Base-by-base conservation (phyloP, 2,329 filamentous ascomycete species). In the Trichoderma simmonsii region DNA sequence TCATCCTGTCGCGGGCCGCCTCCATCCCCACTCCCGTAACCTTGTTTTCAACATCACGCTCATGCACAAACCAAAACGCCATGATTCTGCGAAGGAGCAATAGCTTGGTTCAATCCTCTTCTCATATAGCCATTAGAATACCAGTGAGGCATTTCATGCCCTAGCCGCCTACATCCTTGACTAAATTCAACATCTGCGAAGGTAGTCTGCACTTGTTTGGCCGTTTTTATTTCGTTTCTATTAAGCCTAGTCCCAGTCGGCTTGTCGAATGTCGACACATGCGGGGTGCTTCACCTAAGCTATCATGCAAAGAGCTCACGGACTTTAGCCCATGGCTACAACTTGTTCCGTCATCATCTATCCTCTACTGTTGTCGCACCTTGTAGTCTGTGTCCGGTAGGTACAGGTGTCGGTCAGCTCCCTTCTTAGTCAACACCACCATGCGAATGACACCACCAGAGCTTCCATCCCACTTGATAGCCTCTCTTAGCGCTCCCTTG, bases 391-490 rank as follows among this genome's bases (percentile, higher is more conserved):
- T 93, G 85, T 99, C 95, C 57, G 96, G 96, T 79, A 99, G 88
- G 83, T 98, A 99, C 81, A 99, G 84, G 86, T 98, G 96, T 84
- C 96, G 90, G 83, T 96, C 91, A 7, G 95, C 95, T 43, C 96
- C 96, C 80, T 92, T 90, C 78, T 90, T 91, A 74, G 95, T 99
- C 83, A 99, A 85, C 73, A 99, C 96, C 74, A 98, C 95, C 93
- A 99, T 94, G 77, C 96, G 91, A 79, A 99, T 99, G 73, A 99
- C 96, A 85, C 96, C 96, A 76, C 96, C 96, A 3, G 96, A 98
- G 86, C 95, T 98, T 75, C 96, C 96, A 81, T 99, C 96, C 96
- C 96, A 99, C 85, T 97, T 97, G 88, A 99, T 98, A 18, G 96
- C 96, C 87, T 99, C 95, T 79, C 90, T 86, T 80, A 99, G 86